Base-by-base conservation (phyloP, 2,329 filamentous ascomycete species). In the Penicillium sp. region DNA sequence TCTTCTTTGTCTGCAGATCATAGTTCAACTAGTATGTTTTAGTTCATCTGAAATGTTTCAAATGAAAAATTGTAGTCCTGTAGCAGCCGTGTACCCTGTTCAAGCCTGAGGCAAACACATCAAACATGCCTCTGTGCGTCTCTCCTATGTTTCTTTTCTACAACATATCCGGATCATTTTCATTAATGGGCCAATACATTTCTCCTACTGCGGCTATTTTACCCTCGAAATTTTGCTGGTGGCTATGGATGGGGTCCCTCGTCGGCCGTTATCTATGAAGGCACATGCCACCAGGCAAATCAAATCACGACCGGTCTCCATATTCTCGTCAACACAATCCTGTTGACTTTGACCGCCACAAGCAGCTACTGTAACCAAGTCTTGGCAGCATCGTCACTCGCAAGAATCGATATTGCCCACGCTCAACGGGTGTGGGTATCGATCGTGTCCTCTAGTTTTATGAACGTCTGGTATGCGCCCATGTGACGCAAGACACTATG, bases 281-380 rank as follows among this genome's bases (percentile, higher is more conserved):
- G 26, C 26, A 45, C 42, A 8, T 45, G 42, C n/a, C 42, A 29
- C 26, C 16, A 45, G n/a, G 26, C 42, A 18, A 45, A 32, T 6
- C 10, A 45, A 18, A 45, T 45, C 16, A 26, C 26, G 26, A 40
- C 39, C n/a, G 40, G 40, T 2, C 50, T 52, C 5, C 50, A 52
- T 31, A 14, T 52, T 7, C 31, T 52, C 8, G 13, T 52, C 18
- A 52, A 52, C 22, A 22, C 46, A 7, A 24, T 52, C 11, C 26
- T 34, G 22, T 14, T 52, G 24, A 45, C 39, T 7, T 20, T 52
- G 13, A 29, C 22, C 10, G 40, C 50, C 14, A 52, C 50, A 5
- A 52, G 50, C 32, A 52, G 50, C 13, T 52, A 52, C 22, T 45
- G 50, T 22, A 43, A 40, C 11, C 31, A 34, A 26, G 22, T 52